Evolutionary conservation across 495 filamentous ascomycete genomes (phyloP).

Genomic region (Poronia punctata): DNA sequence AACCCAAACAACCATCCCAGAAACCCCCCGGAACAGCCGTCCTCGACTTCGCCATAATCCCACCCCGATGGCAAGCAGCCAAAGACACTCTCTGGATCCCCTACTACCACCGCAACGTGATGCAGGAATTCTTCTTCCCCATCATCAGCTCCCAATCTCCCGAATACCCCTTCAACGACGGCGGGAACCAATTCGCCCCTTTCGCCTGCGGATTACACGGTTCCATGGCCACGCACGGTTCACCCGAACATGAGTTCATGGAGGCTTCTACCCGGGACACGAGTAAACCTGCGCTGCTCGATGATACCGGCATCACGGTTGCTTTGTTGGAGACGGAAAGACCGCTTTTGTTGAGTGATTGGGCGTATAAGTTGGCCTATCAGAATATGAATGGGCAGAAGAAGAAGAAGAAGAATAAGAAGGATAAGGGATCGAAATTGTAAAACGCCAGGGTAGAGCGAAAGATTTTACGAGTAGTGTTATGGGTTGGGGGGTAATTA

Average conservation of each 20-base stretch:
- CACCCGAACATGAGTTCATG: slow-evolving; percentile 8
- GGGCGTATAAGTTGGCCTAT: background rate
- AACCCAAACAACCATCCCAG: no score
- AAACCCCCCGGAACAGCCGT: slow-evolving; percentile 57
- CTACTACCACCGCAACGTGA: slow-evolving; percentile 71
- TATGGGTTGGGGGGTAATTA: no score
- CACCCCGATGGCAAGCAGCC: slow-evolving; percentile 70
- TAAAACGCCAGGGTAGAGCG: background rate
- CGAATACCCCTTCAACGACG: slow-evolving; percentile 18
- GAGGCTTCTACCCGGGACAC: slow-evolving; percentile 1
- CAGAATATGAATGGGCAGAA: background rate
- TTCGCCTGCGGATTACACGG: slow-evolving; percentile 15
- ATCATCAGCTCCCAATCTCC: slow-evolving; percentile 51
- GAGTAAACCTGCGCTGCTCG: slow-evolving; percentile 7
- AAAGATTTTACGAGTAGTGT: no score
- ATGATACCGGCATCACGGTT: slow-evolving; percentile 4
- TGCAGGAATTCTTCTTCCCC: slow-evolving; percentile 56
- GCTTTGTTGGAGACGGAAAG: slow-evolving; percentile 13
- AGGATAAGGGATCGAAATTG: no score
- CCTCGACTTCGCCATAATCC: slow-evolving; percentile 79
- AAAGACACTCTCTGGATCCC: slow-evolving; percentile 78
- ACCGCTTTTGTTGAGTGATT: slow-evolving; percentile 3
- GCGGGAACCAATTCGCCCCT: slow-evolving; percentile 18
- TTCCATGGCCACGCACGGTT: slow-evolving; percentile 13
- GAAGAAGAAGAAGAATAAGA: no score